Evolutionary conservation across 495 filamentous ascomycete species (phyloP), one percentile per base, ranked within the genome.

Genomic region (Astrothelium subdiscretum): DNA sequence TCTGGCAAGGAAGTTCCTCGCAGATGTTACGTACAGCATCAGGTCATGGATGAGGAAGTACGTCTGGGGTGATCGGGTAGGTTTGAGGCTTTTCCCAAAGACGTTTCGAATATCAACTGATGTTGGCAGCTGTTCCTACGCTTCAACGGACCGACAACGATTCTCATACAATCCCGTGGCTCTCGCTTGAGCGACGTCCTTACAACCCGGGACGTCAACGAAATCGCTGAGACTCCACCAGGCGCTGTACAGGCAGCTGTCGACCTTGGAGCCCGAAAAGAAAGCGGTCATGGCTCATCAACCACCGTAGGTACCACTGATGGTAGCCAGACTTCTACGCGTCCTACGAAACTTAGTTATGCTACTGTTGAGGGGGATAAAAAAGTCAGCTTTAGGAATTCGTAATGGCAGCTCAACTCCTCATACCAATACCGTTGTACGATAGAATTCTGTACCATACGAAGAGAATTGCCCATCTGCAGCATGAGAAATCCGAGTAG

Each of bases 51-150:
- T 83, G 32, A 80, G 92, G 60, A 78, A 87, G 68, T 86, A 86
- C 2, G 87, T 98, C n/a, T 96, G 89, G 90, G 94, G 94, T 31
- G 94, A 98, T 72, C 76, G 92, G 65, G 85, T 88, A 77, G 63
- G 76, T 65, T 43, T 15, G 11, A 31, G 48, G 26, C 12, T 26
- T 20, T 20, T 32, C 15, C 2, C 24, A 22, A 10, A 15, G 38
- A 22, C 35, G n/a, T 2, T 40, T 31, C 15, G 18, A 27, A 10
- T 61, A 35, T 31, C 10, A 20, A 59, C 32, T 59, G 8, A 40
- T 51, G 6, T 58, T 29, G 44, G 13, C 18, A 88, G 85, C 78
- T 97, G 15, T 97, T 97, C 70, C 76, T 97, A 26, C 86, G 88
- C 67, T 96, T 98, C 68, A 80, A 86, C 27, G 94, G 94, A 0